Evolutionary conservation across 371 early-diverging fungal genomes (phyloP).

Genomic region (Apophysomyces sp.): DNA sequence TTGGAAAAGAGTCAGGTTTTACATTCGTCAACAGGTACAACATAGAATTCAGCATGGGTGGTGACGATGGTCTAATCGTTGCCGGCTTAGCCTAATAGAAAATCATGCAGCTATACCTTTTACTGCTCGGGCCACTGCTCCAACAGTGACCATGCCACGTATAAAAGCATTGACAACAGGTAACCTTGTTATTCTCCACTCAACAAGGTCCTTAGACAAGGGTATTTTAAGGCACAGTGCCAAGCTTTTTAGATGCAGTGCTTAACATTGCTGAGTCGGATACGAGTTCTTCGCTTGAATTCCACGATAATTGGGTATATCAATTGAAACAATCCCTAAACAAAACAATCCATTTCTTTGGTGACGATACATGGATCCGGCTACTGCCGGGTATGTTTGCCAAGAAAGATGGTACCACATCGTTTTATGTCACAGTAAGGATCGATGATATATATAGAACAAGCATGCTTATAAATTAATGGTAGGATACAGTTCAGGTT

Average conservation of each 20-base stretch:
- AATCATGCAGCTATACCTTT: conserved; percentile 57
- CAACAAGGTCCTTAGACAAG: neutral
- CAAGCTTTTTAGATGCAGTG: conserved; percentile 75
- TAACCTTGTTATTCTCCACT: conserved; percentile 28
- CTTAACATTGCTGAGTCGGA: conserved; percentile 85
- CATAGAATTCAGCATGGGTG: neutral
- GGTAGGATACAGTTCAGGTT: conserved; percentile 75
- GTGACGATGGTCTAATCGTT: neutral
- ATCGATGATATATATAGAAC: neutral
- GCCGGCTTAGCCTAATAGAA: conserved; percentile 48
- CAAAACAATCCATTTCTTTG: conserved; percentile 77
- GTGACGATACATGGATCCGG: conserved; percentile 95
- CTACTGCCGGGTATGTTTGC: conserved; percentile 75
- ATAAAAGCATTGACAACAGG: conserved; percentile 95
- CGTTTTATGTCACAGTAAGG: conserved; percentile 73
- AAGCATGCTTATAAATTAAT: neutral
- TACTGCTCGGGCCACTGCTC: conserved; percentile 78
- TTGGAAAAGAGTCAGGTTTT: conserved; percentile 66
- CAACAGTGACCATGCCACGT: conserved; percentile 95
- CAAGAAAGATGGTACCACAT: conserved; percentile 74
- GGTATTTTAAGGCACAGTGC: conserved; percentile 47
- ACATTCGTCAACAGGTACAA: conserved; percentile 57
- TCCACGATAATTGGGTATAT: conserved; percentile 75
- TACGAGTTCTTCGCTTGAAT: conserved; percentile 63
- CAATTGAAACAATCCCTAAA: conserved; percentile 57